Evolutionary conservation across 352 stramenopile genomes (phyloP).

Genomic region (Peronospora destructor): DNA sequence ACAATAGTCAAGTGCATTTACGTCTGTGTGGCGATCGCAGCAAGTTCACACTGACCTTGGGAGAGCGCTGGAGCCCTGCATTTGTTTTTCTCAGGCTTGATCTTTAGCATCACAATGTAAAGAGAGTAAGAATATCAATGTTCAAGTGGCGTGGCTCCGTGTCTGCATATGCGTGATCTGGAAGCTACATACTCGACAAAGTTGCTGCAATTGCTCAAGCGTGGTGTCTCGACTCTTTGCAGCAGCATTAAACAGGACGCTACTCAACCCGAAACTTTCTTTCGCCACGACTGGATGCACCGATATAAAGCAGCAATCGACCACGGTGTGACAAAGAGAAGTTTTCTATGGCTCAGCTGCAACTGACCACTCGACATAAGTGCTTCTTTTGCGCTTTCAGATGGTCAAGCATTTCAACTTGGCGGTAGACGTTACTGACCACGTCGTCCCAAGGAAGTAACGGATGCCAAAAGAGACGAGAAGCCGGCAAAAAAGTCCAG

Average conservation of each 20-base stretch:
- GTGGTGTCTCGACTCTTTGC: slow-evolving; percentile 36
- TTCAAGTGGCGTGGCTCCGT: slow-evolving; percentile 1
- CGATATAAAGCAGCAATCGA: not conserved
- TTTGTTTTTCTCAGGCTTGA: slow-evolving; percentile 35
- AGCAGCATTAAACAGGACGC: slow-evolving; percentile 63
- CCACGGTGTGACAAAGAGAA: not conserved
- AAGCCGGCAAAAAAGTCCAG: slow-evolving; percentile 4
- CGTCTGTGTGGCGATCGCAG: slow-evolving; percentile 31
- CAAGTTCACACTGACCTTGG: slow-evolving; percentile 47
- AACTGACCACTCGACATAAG: not conserved
- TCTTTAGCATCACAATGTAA: slow-evolving; percentile 38
- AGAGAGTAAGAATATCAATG: slow-evolving; percentile 5
- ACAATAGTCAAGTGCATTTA: slow-evolving; percentile 9
- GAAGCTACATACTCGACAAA: slow-evolving; percentile 37
- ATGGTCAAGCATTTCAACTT: slow-evolving; percentile 25
- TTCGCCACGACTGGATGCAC: not conserved
- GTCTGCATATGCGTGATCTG: not conserved
- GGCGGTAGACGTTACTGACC: slow-evolving; percentile 15
- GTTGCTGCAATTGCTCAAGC: slow-evolving; percentile 39
- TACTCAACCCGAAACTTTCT: slow-evolving; percentile 19
- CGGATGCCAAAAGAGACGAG: slow-evolving; percentile 23
- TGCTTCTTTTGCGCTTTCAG: slow-evolving; percentile 2
- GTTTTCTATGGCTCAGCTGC: not conserved
- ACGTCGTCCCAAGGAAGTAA: slow-evolving; percentile 30
- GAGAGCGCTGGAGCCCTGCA: slow-evolving; percentile 52